Base-by-base conservation (phyloP, 1,284 basidiomycete genomes). In the Pterula multifida region DNA sequence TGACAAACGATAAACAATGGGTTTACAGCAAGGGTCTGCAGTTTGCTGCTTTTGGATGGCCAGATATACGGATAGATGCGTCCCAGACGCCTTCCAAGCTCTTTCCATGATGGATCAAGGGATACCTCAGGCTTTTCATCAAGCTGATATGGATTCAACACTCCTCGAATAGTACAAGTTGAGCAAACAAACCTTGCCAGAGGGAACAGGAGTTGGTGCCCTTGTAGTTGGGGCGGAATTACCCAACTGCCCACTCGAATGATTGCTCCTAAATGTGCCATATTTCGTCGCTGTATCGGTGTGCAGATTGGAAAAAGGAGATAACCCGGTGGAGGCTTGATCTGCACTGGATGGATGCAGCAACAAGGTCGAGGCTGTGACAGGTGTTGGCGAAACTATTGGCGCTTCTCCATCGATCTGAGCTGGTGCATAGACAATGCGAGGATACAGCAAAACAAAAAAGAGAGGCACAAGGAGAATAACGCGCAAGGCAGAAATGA, bases 1-100 rank as follows among this genome's bases (percentile, higher is more conserved):
- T 21, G 28, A 46, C 39, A 26, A 47, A 46, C 36, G 46, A 55
- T 13, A 36, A 52, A 51, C 32, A 53, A 42, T 32, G 35, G 26
- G 47, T 47, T 56, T 62, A 85, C 76, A n/a, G 86, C 86, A 35
- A 88, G 64, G 28, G 81, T 60, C 64, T 91, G 89, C 3, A 93
- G 71, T 48, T 69, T 69, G 45, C 64, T 57, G 55, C 71, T 78
- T 58, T 81, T 81, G 49, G 72, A 73, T 3, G 90, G 90, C 89
- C 89, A 93, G 9, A 93, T 76, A 66, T 88, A 89, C 2, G 89
- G 90, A 23, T 75, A 68, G 32, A 92, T 70, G 51, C 76, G 76
- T 48, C 69, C 67, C 52, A 90, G 66, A 48, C 84, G 76, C 21
- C 61, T 66, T 63, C 70, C 70, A 45, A 81, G 65, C 62, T 85